These are phyloP conservation scores for Lagenaria siceraria DNA, from an alignment of 306 rosid genomes.

Conservation along the genomic window DNA sequence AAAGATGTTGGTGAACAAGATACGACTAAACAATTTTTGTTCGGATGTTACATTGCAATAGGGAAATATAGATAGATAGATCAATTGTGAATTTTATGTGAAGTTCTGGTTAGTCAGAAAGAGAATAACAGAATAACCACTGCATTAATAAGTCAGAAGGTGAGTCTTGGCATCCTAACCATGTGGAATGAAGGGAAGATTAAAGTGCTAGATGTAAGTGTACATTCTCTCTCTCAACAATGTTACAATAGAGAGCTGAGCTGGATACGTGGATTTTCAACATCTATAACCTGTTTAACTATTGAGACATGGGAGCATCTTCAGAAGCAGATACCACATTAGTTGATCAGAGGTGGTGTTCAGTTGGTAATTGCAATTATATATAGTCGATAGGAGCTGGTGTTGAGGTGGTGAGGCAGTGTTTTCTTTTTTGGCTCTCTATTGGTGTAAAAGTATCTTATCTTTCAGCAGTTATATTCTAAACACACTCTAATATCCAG, in stretches of 20 bases:
- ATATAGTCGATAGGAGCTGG: background rate
- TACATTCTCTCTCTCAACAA: background rate
- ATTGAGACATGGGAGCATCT: background rate
- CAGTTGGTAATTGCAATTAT: background rate
- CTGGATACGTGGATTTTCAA: background rate
- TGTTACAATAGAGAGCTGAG: background rate
- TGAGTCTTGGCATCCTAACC: background rate
- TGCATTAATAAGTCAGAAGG: too few relatives aligned
- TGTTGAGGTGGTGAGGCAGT: too few relatives aligned
- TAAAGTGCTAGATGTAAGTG: background rate
- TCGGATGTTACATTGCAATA: background rate
- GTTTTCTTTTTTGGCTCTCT: too few relatives aligned
- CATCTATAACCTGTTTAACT: background rate
- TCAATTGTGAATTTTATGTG: background rate
- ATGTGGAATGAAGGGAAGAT: background rate
- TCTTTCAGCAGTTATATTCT: too few relatives aligned
- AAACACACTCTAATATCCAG: too few relatives aligned
- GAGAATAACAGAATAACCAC: too few relatives aligned
- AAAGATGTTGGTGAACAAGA: background rate
- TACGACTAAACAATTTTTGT: background rate
- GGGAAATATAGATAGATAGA: background rate
- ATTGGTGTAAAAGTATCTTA: too few relatives aligned
- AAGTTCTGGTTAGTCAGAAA: background rate
- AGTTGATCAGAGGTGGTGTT: background rate
- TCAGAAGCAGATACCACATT: background rate